phyloP scores from a whole-genome alignment of 2,329 filamentous ascomycete genomes.

The Aureobasidium sp. region DNA sequence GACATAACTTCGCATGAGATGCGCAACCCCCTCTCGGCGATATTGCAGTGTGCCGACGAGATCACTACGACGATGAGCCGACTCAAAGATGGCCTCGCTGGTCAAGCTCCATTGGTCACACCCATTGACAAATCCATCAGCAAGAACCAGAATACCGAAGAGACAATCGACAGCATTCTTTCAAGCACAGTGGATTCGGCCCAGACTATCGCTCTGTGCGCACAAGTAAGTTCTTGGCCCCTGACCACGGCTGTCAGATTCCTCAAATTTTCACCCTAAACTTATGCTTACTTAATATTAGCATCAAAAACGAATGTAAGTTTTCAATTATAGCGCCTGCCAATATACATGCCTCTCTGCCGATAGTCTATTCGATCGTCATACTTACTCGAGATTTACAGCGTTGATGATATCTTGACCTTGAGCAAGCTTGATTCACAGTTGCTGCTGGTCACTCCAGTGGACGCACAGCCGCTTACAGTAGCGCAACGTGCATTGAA shows the following conservation, averaged over 20 bases:
- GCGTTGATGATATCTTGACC: constrained; percentile 68
- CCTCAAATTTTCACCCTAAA: neutral
- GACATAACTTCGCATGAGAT: constrained; percentile 34
- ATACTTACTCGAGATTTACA: constrained; percentile 51
- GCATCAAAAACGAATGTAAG: constrained; percentile 64
- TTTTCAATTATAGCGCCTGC: neutral
- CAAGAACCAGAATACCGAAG: constrained; percentile 27
- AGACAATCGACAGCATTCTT: constrained; percentile 41
- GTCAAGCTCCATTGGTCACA: constrained; percentile 21
- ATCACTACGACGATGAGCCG: constrained; percentile 49
- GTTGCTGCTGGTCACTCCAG: constrained; percentile 64
- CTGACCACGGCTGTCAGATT: neutral
- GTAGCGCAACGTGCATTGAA: constrained; percentile 63
- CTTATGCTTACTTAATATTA: neutral
- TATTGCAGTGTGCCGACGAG: constrained; percentile 70
- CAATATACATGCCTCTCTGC: neutral
- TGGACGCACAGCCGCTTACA: constrained; percentile 59
- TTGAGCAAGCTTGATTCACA: constrained; percentile 71
- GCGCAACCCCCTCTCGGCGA: constrained; percentile 46
- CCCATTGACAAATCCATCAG: neutral
- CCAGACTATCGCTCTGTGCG: constrained; percentile 70
- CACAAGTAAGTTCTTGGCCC: constrained; percentile 38
- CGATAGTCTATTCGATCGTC: neutral
- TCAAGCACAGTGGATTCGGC: constrained; percentile 62
- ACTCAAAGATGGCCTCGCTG: constrained; percentile 39